phyloP scores from a whole-genome alignment of 2,329 filamentous ascomycete genomes.

The Fusarium multiceps region DNA sequence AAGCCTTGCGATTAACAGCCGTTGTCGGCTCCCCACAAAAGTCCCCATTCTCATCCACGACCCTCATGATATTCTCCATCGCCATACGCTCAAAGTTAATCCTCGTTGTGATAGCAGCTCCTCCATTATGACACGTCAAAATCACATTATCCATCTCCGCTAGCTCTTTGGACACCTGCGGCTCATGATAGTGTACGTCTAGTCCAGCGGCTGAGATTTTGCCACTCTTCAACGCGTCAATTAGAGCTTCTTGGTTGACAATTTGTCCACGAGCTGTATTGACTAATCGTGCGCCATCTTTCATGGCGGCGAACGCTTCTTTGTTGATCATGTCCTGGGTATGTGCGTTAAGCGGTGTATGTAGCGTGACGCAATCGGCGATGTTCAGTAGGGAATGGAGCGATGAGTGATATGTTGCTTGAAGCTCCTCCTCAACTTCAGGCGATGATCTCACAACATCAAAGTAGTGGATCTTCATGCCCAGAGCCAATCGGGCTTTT shows the following conservation, averaged over 20 bases:
- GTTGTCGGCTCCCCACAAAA: slow-evolving; percentile 27
- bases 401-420: slow-evolving; percentile 47
- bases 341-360: slow-evolving; percentile 45
- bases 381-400: slow-evolving; percentile 44
- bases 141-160: slow-evolving; percentile 55
- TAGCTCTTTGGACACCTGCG: slow-evolving; percentile 55
- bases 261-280: slow-evolving; percentile 65
- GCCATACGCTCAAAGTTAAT: slow-evolving; percentile 53
- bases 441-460: slow-evolving; percentile 52
- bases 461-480: slow-evolving; percentile 66
- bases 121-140: slow-evolving; percentile 53
- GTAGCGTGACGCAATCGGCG: slow-evolving; percentile 51
- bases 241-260: slow-evolving; percentile 62
- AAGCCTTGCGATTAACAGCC: slow-evolving; percentile 22
- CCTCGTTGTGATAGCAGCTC: slow-evolving; percentile 52
- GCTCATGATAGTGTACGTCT: slow-evolving; percentile 67
- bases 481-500: slow-evolving; percentile 58
- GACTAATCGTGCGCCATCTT: slow-evolving; percentile 59
- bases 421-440: slow-evolving; percentile 47
- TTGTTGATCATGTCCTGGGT: slow-evolving; percentile 31
- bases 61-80: slow-evolving; percentile 34
- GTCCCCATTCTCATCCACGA: slow-evolving; percentile 40
- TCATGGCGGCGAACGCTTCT: slow-evolving; percentile 52
- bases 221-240: slow-evolving; percentile 59
- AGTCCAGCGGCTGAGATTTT: slow-evolving; percentile 60